Percentiles rank a stretch among this genome's conserved stretches.
Evolutionary conservation across 805 yeast genomes (phyloP).

Genomic region (Schwanniomyces pseudopolymorphus): DNA sequence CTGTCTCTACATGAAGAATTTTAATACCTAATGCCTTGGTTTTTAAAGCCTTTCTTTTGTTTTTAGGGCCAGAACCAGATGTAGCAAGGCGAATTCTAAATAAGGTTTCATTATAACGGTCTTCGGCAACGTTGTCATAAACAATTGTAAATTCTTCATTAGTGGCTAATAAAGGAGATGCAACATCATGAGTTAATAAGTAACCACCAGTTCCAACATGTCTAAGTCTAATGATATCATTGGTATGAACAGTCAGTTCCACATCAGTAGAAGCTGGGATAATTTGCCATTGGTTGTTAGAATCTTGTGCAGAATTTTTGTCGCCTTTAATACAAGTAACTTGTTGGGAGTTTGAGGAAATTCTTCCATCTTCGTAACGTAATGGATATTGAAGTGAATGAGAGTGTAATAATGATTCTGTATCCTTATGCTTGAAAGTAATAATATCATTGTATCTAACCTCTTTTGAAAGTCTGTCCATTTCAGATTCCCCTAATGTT

Average conservation of each 20-base stretch:
- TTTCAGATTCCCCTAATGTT: constrained; percentile 78
- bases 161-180: constrained; percentile 89
- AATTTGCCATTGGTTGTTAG: constrained; percentile 84
- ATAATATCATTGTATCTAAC: constrained; percentile 75
- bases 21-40: constrained; percentile 71
- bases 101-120: constrained; percentile 68
- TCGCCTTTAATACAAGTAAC: constrained; percentile 67
- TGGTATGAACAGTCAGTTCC: constrained; percentile 57
- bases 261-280: constrained; percentile 54
- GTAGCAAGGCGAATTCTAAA: constrained; percentile 64
- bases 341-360: constrained; percentile 93
- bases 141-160: constrained; percentile 90
- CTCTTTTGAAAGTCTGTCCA: constrained; percentile 67
- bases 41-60: constrained; percentile 52
- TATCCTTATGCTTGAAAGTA: constrained; percentile 77
- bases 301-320: constrained; percentile 36
- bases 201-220: constrained; percentile 81
- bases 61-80: constrained; percentile 38
- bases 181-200: constrained; percentile 90
- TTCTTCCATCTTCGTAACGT: constrained; percentile 94
- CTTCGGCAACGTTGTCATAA: constrained; percentile 27
- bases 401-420: constrained; percentile 80
- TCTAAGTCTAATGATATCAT: constrained; percentile 73
- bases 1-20: constrained; percentile 78
- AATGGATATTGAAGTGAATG: constrained; percentile 76